Conservation (phyloP, 2,329 filamentous ascomycete genomes). For the Laburnicola sp. region DNA sequence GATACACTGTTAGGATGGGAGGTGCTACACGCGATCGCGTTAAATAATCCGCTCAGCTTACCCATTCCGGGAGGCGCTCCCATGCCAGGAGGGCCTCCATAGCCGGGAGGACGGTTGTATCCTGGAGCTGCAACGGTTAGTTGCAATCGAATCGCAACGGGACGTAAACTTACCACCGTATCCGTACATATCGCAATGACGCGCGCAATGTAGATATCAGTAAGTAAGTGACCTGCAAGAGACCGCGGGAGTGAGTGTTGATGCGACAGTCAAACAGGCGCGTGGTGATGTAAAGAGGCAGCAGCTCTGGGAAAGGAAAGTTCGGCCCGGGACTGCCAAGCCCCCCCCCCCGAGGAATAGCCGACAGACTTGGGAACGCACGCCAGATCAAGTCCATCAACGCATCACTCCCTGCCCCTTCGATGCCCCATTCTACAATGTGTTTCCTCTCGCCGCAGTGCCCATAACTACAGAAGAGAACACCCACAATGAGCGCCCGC, state of each 20-base stretch:
- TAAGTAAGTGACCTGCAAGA: not conserved
- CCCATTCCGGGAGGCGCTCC: conserved; percentile 81
- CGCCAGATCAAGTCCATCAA: conserved; percentile 13
- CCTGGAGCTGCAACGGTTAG: conserved; percentile 51
- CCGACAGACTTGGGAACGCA: conserved; percentile 30
- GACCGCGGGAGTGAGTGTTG: not conserved
- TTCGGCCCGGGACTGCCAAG: conserved; percentile 16
- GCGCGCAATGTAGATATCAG: conserved; percentile 4
- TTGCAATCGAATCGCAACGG: conserved; percentile 22
- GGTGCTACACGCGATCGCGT: not conserved
- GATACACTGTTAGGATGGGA: conserved; percentile 2
- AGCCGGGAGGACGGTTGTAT: conserved; percentile 76
- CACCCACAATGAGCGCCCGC: conserved; percentile 33
- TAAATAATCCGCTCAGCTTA: conserved; percentile 51
- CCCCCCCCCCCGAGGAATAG: conserved; percentile 1
- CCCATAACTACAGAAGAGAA: not conserved
- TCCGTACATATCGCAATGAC: conserved; percentile 38
- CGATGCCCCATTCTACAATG: conserved; percentile 1
- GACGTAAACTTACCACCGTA: conserved; percentile 34
- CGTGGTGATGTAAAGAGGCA: not conserved
- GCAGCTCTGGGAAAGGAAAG: conserved; percentile 17
- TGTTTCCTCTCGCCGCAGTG: not conserved
- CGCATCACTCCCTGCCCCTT: not conserved
- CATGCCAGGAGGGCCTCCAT: conserved; percentile 73
- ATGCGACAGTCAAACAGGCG: not conserved